Conservation (phyloP, 2,329 filamentous ascomycete species). For the Arthrobotrys entomopaga region DNA sequence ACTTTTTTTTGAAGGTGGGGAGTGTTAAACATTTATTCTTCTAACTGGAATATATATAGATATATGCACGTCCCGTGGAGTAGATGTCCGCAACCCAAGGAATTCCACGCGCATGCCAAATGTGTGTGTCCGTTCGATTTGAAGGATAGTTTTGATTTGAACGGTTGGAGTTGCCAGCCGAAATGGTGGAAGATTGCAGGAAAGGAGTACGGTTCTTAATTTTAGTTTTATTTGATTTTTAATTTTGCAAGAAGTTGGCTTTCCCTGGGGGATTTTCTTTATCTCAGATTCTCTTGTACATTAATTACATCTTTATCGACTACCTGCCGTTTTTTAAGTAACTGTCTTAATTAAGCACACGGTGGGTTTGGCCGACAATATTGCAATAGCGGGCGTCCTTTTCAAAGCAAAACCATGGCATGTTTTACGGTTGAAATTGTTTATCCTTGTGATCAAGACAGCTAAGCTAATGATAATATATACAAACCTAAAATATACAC, state of each 20-base stretch:
- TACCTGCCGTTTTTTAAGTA: no score
- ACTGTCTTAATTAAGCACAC: no score
- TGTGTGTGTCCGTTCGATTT: constrained; percentile 58
- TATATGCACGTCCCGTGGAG: constrained; percentile 55
- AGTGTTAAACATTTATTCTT: no score
- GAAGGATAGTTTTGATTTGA: constrained; percentile 58
- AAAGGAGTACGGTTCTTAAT: constrained; percentile 55
- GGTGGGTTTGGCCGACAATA: no score
- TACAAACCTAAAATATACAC: not conserved
- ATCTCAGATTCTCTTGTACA: constrained; percentile 20
- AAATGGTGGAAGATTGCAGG: constrained; percentile 58
- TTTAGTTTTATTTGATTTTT: not conserved
- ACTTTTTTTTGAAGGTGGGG: no score
- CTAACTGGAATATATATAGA: constrained; percentile 8
- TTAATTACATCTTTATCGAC: not conserved
- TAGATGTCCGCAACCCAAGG: constrained; percentile 57
- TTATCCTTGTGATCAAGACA: no score
- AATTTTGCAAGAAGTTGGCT: not conserved
- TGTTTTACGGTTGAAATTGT: no score
- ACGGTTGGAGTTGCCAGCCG: constrained; percentile 58
- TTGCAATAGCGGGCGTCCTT: no score
- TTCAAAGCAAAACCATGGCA: no score
- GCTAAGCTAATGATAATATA: no score
- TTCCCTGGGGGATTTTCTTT: not conserved
- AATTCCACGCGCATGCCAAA: constrained; percentile 56